These are phyloP conservation scores for Cyberlindnera xishuangbannaensis DNA, from an alignment of 805 yeast genomes.

Conservation along the genomic window DNA sequence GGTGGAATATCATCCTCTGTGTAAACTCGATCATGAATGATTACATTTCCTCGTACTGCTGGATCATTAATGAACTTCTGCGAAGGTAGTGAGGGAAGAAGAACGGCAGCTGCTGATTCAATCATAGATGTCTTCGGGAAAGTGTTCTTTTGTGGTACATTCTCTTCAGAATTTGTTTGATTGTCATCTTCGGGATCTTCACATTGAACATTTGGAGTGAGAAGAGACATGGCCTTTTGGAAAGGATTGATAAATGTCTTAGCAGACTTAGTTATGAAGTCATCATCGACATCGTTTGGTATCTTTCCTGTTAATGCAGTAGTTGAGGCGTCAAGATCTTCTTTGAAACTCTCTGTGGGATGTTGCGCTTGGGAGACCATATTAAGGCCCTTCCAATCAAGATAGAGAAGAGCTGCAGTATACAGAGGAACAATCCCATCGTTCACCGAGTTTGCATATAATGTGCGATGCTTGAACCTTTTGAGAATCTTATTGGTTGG, in stretches of 20 bases:
- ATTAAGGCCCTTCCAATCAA: conserved; percentile 41
- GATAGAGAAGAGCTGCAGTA: conserved; percentile 60
- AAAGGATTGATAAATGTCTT: conserved; percentile 34
- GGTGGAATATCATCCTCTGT: conserved; percentile 43
- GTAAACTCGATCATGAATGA: conserved; percentile 67
- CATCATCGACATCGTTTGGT: conserved; percentile 13
- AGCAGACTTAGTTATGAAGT: conserved; percentile 17
- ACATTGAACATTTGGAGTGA: conserved; percentile 30
- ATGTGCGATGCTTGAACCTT: conserved; percentile 55
- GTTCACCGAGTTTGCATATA: conserved; percentile 69
- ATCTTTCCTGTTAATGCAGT: conserved; percentile 12
- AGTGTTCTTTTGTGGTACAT: conserved; percentile 18
- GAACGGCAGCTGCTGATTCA: conserved; percentile 60
- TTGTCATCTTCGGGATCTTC: conserved; percentile 6
- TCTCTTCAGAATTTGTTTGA: conserved; percentile 2
- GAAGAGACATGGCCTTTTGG: conserved; percentile 38
- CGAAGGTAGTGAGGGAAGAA: conserved; percentile 69
- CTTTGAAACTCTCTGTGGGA: too few species aligned
- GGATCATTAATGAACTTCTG: conserved; percentile 60
- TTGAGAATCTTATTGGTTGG: conserved; percentile 56
- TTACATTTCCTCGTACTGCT: conserved; percentile 45
- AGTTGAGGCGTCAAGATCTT: background rate
- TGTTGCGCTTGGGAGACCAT: conserved; percentile 12
- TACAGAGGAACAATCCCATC: conserved; percentile 82
- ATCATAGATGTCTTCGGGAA: conserved; percentile 65